phyloP scores from a whole-genome alignment of 2,329 filamentous ascomycete genomes.

The Cercospora zeina region DNA sequence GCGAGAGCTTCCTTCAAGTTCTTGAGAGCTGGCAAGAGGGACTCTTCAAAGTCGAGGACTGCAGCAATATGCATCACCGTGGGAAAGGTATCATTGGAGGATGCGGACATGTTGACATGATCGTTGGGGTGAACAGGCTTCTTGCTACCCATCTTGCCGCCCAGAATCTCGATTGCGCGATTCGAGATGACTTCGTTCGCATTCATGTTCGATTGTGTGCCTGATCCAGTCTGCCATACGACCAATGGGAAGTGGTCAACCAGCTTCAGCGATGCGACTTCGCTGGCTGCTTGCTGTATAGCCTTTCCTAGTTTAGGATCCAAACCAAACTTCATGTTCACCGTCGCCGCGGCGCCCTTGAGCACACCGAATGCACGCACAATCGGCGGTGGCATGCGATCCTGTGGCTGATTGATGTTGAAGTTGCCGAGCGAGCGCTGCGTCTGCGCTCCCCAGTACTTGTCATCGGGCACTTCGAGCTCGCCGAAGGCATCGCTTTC shows the following conservation, averaged over 20 bases:
- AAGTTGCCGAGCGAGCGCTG: slow-evolving; percentile 97
- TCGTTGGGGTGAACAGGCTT: slow-evolving; percentile 99
- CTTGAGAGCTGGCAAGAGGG: slow-evolving; percentile 78
- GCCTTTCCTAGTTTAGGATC: slow-evolving; percentile 87
- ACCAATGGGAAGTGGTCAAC: slow-evolving; percentile 97
- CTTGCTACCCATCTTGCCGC: slow-evolving; percentile 91
- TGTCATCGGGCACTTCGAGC: slow-evolving; percentile 85
- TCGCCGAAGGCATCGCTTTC: slow-evolving; percentile 98
- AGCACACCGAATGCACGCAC: slow-evolving; percentile 93
- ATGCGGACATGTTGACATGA: slow-evolving; percentile 98
- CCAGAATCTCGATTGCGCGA: slow-evolving; percentile 95
- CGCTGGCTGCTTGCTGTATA: slow-evolving; percentile 89
- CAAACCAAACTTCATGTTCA: slow-evolving; percentile 93
- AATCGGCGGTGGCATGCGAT: slow-evolving; percentile 94
- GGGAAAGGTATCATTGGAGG: slow-evolving; percentile 98
- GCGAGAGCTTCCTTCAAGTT: slow-evolving; percentile 82
- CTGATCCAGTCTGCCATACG: slow-evolving; percentile 98
- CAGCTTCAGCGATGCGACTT: slow-evolving; percentile 91
- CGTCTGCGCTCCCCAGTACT: slow-evolving; percentile 98
- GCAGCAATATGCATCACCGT: slow-evolving; percentile 99
- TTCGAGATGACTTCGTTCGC: slow-evolving; percentile 99
- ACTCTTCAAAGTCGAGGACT: slow-evolving; percentile 85
- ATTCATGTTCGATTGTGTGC: slow-evolving; percentile 99
- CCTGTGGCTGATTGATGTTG: slow-evolving; percentile 98
- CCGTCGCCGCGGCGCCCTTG: slow-evolving; percentile 92